phyloP scores from a whole-genome alignment of 2,329 filamentous ascomycete genomes.

The Trichoderma gracile region DNA sequence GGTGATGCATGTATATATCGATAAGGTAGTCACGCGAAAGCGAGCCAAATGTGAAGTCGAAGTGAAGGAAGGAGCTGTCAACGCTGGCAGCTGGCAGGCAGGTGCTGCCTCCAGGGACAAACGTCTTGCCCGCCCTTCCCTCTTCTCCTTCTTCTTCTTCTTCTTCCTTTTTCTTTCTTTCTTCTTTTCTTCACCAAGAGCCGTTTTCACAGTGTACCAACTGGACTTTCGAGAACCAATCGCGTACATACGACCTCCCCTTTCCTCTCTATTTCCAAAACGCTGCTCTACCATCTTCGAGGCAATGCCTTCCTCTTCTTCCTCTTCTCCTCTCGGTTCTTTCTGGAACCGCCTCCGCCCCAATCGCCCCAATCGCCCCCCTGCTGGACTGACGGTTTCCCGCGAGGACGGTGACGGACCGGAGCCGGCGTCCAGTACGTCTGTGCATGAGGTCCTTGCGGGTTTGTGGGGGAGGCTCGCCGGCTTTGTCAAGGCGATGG shows the following conservation, averaged over 20 bases:
- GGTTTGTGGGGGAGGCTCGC: neutral
- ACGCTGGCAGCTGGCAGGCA: neutral
- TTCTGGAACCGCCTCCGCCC: neutral
- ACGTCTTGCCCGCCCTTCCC: neutral
- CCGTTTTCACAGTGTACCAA: neutral
- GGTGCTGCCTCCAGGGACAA: neutral
- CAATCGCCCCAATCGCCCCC: constrained; percentile 3
- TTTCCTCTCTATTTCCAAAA: neutral
- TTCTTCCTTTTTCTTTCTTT: neutral
- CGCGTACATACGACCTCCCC: neutral
- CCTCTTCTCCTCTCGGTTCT: neutral
- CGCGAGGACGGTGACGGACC: neutral
- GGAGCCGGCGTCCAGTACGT: too few relatives aligned
- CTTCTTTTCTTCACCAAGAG: neutral
- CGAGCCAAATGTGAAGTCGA: too few relatives aligned
- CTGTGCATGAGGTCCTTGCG: too few relatives aligned
- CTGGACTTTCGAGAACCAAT: constrained; percentile 1
- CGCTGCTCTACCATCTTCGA: neutral
- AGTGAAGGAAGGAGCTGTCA: neutral
- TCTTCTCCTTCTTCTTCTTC: neutral
- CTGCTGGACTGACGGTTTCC: neutral
- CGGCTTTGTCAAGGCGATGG: neutral
- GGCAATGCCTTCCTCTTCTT: neutral
- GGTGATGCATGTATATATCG: too few relatives aligned
- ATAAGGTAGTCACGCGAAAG: too few relatives aligned